Conservation (phyloP, 2,329 filamentous ascomycete species). For the Alternaria sp. region DNA sequence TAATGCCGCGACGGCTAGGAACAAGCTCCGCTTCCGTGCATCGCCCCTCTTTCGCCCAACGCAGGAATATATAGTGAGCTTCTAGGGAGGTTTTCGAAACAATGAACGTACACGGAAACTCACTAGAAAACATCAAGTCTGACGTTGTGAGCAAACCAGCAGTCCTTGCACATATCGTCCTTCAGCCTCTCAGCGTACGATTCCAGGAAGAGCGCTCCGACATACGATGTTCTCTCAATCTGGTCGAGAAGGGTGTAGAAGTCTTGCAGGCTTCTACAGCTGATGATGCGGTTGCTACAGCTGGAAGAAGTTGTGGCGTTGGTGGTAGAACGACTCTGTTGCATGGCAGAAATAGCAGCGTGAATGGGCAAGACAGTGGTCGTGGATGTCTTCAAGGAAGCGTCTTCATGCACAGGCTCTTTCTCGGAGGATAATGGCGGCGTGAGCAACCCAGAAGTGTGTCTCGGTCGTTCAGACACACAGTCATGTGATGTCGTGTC, state of each 20-base stretch:
- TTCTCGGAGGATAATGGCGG: neutral
- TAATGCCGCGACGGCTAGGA: neutral
- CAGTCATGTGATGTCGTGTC: conserved; percentile 25
- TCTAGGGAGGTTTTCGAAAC: neutral
- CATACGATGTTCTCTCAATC: conserved; percentile 32
- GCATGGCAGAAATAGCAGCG: neutral
- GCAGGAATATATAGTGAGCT: neutral
- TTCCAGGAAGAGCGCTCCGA: conserved; percentile 17
- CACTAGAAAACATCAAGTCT: conserved; percentile 12
- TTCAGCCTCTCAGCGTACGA: conserved; percentile 31
- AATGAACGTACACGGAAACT: neutral
- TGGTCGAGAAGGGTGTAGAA: conserved; percentile 40
- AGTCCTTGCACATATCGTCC: conserved; percentile 33
- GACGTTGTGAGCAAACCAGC: conserved; percentile 35
- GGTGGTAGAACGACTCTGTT: neutral
- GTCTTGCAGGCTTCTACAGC: conserved; percentile 36
- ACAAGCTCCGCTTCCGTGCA: neutral
- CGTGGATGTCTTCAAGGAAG: neutral
- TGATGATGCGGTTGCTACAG: conserved; percentile 8
- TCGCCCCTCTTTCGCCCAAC: neutral
- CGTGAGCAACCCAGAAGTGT: neutral
- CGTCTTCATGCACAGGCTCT: neutral
- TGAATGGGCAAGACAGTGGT: neutral
- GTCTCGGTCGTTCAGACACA: neutral
- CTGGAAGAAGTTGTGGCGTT: neutral